phyloP scores from a whole-genome alignment of 1,139 yeast genomes.

The Debaryomycetaceae sp. region DNA sequence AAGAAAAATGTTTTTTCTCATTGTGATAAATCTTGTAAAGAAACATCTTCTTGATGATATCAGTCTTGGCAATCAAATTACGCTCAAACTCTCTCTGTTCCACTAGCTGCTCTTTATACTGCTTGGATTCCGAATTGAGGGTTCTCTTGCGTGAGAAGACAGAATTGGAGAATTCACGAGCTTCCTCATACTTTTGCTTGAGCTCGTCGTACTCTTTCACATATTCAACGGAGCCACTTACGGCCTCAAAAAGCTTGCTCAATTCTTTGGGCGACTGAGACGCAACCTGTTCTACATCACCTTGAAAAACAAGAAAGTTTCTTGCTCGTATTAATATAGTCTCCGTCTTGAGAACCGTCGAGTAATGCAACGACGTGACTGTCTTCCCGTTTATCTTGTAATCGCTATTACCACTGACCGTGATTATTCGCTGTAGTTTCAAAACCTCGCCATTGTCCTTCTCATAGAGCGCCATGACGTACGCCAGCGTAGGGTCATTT shows the following conservation, averaged over 20 bases:
- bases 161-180: constrained; percentile 62
- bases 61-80: constrained; percentile 47
- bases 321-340: constrained; percentile 85
- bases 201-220: constrained; percentile 65
- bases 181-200: constrained; percentile 62
- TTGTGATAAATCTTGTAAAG: constrained; percentile 69
- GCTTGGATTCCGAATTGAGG: constrained; percentile 71
- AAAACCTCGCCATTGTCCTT: constrained; percentile 54
- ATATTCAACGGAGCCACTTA: constrained; percentile 76
- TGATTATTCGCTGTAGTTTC: constrained; percentile 54
- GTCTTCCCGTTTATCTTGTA: constrained; percentile 63
- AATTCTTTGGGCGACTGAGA: constrained; percentile 79
- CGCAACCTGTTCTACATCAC: constrained; percentile 93
- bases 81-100: constrained; percentile 70
- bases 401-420: constrained; percentile 57
- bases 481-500: constrained; percentile 58
- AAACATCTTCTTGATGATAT: constrained; percentile 47
- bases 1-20: constrained; percentile 43
- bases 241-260: constrained; percentile 70
- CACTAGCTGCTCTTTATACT: constrained; percentile 70
- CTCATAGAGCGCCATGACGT: constrained; percentile 78
- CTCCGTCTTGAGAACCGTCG: constrained; percentile 66
- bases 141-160: constrained; percentile 72
- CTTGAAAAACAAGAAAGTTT: constrained; percentile 92
- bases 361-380: constrained; percentile 65